Conservation (phyloP, 257 asterid genomes). For the Ilex asprella region DNA sequence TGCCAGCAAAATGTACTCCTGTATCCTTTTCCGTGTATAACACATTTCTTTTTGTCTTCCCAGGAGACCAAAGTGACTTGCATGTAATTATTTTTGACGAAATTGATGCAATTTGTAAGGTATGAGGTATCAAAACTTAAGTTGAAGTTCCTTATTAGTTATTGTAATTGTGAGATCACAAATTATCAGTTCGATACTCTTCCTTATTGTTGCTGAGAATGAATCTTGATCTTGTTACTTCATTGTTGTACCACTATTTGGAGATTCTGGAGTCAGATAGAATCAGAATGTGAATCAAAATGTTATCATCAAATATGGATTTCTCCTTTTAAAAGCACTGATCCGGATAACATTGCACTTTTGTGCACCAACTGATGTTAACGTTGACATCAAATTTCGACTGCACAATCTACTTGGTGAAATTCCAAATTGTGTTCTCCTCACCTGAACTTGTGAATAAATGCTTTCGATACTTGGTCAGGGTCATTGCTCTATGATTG, state of each 20-base stretch:
- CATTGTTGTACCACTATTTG: no score
- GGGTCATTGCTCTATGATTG: neutral
- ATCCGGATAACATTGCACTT: no score
- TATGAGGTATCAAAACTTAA: slow-evolving; percentile 22
- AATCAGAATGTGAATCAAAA: no score
- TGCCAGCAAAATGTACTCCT: slow-evolving; percentile 10
- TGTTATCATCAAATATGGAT: no score
- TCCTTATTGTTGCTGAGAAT: slow-evolving; percentile 12
- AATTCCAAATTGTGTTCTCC: no score
- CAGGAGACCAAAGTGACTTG: slow-evolving; percentile 97
- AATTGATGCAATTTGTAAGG: slow-evolving; percentile 99
- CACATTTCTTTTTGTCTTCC: slow-evolving; percentile 21
- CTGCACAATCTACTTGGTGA: no score
- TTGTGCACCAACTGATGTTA: no score
- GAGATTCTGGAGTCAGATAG: no score
- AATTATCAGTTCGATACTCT: slow-evolving; percentile 1
- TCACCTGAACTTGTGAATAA: no score
- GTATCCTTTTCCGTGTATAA: slow-evolving; percentile 16
- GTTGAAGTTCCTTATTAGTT: slow-evolving; percentile 2
- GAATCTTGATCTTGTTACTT: neutral
- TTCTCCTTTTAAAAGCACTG: no score
- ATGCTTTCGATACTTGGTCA: no score
- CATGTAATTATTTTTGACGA: slow-evolving; percentile 98
- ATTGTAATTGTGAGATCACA: neutral
- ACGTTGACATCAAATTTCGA: no score